Base-by-base conservation (phyloP, 2,329 filamentous ascomycete species). In the Fusarium nygamai region DNA sequence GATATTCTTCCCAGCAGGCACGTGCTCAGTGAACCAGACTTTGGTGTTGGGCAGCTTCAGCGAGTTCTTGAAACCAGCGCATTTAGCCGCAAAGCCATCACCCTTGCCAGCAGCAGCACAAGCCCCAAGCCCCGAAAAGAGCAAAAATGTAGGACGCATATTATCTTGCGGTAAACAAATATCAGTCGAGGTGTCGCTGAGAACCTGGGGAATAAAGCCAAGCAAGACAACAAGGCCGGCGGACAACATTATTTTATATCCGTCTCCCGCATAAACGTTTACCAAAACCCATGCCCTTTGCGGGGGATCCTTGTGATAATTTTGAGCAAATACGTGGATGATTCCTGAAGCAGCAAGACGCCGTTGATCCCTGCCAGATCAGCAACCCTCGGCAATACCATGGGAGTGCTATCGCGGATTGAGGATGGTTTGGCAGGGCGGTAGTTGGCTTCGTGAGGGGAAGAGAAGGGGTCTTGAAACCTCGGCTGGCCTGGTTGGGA, bases 1-100 rank as follows among this genome's bases (percentile, higher is more conserved):
- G 34, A 74, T 64, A 33, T 74, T 74, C 20, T 24, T 22, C 14
- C 72, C 72, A 6, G 72, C 57, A 8, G 64, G 19, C 3, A 74
- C 72, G 53, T 74, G 72, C 16, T 74, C 56, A 9, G 72, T 75
- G 58, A 74, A 74, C 72, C 72, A 74, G 11, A 74, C 72, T 1
- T 58, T 73, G 6, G 72, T 74, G 38, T 74, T 69, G 13, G 72
- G 72, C 3, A 74, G 47, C 36, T 74, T 61, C 10, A 74, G 50
- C 13, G 72, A 70, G 8, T 31, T 48, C 16, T 44, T 72, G 22
- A 74, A 65, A 22, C 47, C 33, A 22, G 61, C 72, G 33, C 72
- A 74, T n/a, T 72, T 73, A 13, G 61, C 50, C n/a, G 54, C 54
- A 51, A 74, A 75, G 56, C 63, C 43, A 31, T 53, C 53, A 11